Evolutionary conservation across 768 basidiomycete genomes (phyloP).

Genomic region (Paxillus ammoniavirescens): DNA sequence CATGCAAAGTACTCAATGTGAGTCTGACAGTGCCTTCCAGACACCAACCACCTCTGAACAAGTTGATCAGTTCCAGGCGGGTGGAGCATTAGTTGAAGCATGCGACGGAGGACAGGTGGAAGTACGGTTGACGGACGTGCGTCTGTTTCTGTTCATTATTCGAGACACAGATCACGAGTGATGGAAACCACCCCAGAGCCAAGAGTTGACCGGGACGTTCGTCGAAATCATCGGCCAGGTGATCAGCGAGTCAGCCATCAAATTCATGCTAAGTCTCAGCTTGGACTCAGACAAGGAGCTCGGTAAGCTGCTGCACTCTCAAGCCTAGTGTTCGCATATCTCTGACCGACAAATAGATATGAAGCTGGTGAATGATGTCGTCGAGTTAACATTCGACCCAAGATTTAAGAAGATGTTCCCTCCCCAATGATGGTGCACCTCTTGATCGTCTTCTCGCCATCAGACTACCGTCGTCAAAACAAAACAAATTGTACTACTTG

Average conservation of each 20-base stretch:
- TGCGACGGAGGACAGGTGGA: conserved; percentile 65
- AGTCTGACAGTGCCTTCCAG: conserved; percentile 9
- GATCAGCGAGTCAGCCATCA: conserved; percentile 47
- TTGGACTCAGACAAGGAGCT: conserved; percentile 54
- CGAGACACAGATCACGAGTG: not conserved
- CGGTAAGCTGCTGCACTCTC: conserved; percentile 42
- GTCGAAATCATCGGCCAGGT: conserved; percentile 71
- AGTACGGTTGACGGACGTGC: conserved; percentile 43
- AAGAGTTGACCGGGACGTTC: conserved; percentile 49
- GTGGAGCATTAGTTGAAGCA: conserved; percentile 56
- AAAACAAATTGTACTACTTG: not conserved
- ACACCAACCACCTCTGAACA: not conserved
- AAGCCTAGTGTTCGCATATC: not conserved
- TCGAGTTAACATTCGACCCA: conserved; percentile 60
- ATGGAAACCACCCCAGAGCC: conserved; percentile 31
- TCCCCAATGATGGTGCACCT: conserved; percentile 5
- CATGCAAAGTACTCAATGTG: conserved; percentile 61
- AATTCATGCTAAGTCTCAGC: conserved; percentile 49
- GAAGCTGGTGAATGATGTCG: conserved; percentile 58
- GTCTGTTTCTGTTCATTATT: conserved; percentile 8
- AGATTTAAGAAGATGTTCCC: conserved; percentile 54
- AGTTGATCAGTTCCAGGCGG: conserved; percentile 35
- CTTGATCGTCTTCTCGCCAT: not conserved
- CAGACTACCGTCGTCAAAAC: not conserved
- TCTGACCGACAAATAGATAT: conserved; percentile 41